Evolutionary conservation across 2,329 filamentous ascomycete species (phyloP), one percentile per base, ranked within the genome.

Genomic region (Neofusicoccum umdonicola): DNA sequence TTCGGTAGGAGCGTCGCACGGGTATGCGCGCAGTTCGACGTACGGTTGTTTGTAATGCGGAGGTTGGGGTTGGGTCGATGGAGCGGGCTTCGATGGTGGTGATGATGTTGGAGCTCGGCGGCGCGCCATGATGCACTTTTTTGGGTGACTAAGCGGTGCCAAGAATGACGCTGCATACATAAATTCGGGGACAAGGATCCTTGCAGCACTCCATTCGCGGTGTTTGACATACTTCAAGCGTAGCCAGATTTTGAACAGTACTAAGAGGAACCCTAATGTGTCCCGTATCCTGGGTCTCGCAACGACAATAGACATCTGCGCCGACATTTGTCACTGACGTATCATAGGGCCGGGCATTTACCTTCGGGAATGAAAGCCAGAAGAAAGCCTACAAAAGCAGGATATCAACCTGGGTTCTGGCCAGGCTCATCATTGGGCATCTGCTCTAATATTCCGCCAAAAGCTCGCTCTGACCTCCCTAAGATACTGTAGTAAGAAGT

Each of bases 101-200:
- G 51, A 9, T 31, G 62, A 35, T 54, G 62, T 50, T 50, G 62
- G 31, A 62, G 58, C 45, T 62, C 47, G 51, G 31, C 50, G 62
- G 51, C 42, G 17, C 22, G 22, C 35, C 41, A 50, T 64, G 51
- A 57, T 64, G 61, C 61, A 62, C 60, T 56, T 63, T 64, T 64
- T 64, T 64, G 62, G 44, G 44, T 64, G 62, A 64, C 62, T 64
- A 64, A 64, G 62, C 51, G 45, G 19, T n/a, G 62, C 62, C 62
- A 64, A 64, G 62, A 9, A 19, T 35, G 15, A 37, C 15, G 61
- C n/a, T 56, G 15, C 17, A 6, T 15, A 11, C 37, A 22, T 60
- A 60, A 35, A 60, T 47, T 60, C 56, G 22, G 12, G 27, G 17
- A 39, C 17, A 13, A 54, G n/a, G 12, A 22, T 11, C 9, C 8